A percentile compares a stretch with the other conserved stretches of the same genome.
phyloP scores from a whole-genome alignment of 2,329 filamentous ascomycete genomes.

The Fusarium neocosmosporiellum region DNA sequence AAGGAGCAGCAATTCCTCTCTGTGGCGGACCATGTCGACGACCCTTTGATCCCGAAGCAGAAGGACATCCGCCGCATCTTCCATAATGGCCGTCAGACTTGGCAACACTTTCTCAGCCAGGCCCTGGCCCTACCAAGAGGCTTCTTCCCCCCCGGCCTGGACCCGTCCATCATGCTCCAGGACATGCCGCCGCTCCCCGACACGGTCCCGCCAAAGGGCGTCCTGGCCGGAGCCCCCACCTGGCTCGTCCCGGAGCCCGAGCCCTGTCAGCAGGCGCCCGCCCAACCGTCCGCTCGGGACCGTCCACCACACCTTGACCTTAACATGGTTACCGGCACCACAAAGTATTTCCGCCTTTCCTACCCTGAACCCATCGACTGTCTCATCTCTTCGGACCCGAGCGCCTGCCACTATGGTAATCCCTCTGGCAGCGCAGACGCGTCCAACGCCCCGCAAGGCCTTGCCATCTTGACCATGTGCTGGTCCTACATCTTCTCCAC shows the following conservation, averaged over 20 bases:
- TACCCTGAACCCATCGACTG: constrained; percentile 38
- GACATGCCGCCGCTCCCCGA: constrained; percentile 41
- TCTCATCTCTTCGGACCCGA: constrained; percentile 34
- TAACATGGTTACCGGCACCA: constrained; percentile 35
- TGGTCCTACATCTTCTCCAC: constrained; percentile 46
- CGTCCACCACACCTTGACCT: constrained; percentile 30
- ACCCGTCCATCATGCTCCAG: constrained; percentile 39
- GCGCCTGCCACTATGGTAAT: constrained; percentile 33
- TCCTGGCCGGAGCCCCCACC: constrained; percentile 40
- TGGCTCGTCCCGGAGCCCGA: constrained; percentile 42
- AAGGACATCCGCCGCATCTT: constrained; percentile 36
- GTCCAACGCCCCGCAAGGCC: constrained; percentile 37
- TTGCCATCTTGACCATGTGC: constrained; percentile 42
- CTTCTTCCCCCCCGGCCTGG: constrained; percentile 35
- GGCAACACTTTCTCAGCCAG: constrained; percentile 33
- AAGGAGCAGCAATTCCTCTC: constrained; percentile 24
- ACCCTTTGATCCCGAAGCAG: constrained; percentile 37
- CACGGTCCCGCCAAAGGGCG: constrained; percentile 34
- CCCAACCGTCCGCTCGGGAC: not conserved
- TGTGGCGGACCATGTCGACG: constrained; percentile 30
- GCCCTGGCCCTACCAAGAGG: constrained; percentile 35
- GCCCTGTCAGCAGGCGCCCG: constrained; percentile 1
- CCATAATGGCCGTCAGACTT: constrained; percentile 35
- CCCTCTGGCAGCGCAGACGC: constrained; percentile 26
- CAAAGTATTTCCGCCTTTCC: constrained; percentile 43